Base-by-base conservation (phyloP, 2,329 filamentous ascomycete genomes). In the Fusarium veterinarium region DNA sequence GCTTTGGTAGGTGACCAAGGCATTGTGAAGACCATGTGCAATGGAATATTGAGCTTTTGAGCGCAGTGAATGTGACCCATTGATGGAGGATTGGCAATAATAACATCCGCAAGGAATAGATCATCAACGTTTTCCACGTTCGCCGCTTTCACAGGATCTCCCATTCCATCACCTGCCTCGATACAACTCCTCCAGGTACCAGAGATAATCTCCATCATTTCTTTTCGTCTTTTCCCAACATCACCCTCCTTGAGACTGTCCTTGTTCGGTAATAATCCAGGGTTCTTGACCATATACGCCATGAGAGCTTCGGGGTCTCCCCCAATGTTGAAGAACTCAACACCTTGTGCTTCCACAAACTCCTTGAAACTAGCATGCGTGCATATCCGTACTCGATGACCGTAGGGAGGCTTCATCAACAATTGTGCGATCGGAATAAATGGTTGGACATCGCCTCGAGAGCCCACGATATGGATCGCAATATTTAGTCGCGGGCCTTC, bases 1-100 rank as follows among this genome's bases (percentile, higher is more conserved):
- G 64, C 57, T 37, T 67, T 74, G 0, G 92, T 94, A 0, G 91
- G 89, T 8, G 90, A 91, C 87, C 91, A 94, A 0, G 92, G 92
- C 91, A 94, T 93, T 4, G 89, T 88, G 67, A 86, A 86, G 70
- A 88, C 84, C 69, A 88, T 80, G 69, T 88, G 86, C 9, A 88
- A 71, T 5, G 86, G 86, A 13, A 88, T 82, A 1, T 81, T 81
- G 16, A 88, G 78, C 38, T 82, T 83, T 72, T 88, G 81, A 1
- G 86, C 86, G 72, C 86, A 88, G 66, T 87, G 86, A 7, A 88
- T 80, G 75, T 88, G 86, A 0, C 85, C 86, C 78, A 87, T 86
- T 4, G 82, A 85, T 0, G 86, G 86, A 1, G 87, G 86, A 53
- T 88, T 88, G 3, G 87, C 87, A 60, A 89, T 88, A 46, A 89